Conservation (phyloP, 768 basidiomycete species). For the Leccinellum luteum region DNA sequence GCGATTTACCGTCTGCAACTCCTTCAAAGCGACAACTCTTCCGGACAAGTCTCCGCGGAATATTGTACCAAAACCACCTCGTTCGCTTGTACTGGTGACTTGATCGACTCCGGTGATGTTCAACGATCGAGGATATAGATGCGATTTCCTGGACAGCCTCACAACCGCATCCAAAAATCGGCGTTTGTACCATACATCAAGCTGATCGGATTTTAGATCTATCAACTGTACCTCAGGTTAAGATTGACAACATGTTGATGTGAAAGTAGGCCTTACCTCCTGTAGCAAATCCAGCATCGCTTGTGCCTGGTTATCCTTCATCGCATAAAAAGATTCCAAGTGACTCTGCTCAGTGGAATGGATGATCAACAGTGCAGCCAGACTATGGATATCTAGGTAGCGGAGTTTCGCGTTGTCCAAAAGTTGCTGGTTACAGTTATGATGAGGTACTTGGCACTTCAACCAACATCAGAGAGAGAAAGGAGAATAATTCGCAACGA, state of each 20-base stretch:
- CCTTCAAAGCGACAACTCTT: slow-evolving; percentile 32
- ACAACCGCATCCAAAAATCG: slow-evolving; percentile 30
- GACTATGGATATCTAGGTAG: slow-evolving; percentile 20
- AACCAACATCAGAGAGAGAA: neutral
- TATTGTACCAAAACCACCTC: slow-evolving; percentile 34
- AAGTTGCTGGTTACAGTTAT: slow-evolving; percentile 22
- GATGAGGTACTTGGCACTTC: slow-evolving; percentile 16
- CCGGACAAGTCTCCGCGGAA: slow-evolving; percentile 27
- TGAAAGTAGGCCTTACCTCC: slow-evolving; percentile 7
- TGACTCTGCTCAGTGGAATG: slow-evolving; percentile 17
- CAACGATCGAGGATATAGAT: slow-evolving; percentile 28
- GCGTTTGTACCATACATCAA: slow-evolving; percentile 28
- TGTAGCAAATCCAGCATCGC: slow-evolving; percentile 27
- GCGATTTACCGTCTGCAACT: slow-evolving; percentile 19
- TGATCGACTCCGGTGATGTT: slow-evolving; percentile 18
- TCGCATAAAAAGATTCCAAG: slow-evolving; percentile 19
- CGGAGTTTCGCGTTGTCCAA: slow-evolving; percentile 12
- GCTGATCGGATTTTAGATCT: slow-evolving; percentile 17
- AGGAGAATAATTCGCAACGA: too few species aligned
- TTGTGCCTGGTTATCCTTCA: slow-evolving; percentile 24
- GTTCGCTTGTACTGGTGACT: slow-evolving; percentile 9
- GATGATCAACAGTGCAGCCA: slow-evolving; percentile 24
- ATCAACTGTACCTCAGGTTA: slow-evolving; percentile 20
- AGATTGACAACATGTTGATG: neutral
- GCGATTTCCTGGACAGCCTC: slow-evolving; percentile 28